phyloP scores from a whole-genome alignment of 1,139 yeast species.

The Tardiomyces depauwii region DNA sequence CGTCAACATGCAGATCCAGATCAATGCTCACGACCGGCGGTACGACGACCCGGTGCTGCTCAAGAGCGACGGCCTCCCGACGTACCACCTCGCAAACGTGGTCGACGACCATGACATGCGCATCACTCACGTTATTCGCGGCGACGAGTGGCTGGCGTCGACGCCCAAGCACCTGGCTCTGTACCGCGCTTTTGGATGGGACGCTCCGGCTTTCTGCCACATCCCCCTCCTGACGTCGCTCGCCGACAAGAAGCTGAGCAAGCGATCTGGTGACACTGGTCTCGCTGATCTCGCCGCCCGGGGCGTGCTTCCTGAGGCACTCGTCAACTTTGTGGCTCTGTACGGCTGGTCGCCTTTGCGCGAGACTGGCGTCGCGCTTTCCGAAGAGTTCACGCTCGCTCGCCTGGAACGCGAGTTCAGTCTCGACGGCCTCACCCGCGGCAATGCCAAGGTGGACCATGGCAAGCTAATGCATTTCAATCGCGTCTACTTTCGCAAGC shows the following conservation, averaged over 20 bases:
- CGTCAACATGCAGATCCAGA: conserved; percentile 69
- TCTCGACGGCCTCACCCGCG: conserved; percentile 68
- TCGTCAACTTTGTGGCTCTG: conserved; percentile 75
- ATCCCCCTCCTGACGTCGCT: conserved; percentile 74
- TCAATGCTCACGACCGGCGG: conserved; percentile 54
- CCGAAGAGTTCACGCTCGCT: conserved; percentile 49
- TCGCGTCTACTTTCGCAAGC: conserved; percentile 40
- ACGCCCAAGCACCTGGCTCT: conserved; percentile 91
- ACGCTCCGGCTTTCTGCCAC: conserved; percentile 71
- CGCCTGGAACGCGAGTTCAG: conserved; percentile 42
- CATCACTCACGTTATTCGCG: conserved; percentile 88
- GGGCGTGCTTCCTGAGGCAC: conserved; percentile 77
- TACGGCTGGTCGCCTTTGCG: conserved; percentile 92
- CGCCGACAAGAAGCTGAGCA: conserved; percentile 71
- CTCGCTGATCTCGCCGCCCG: conserved; percentile 15
- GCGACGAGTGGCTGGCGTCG: conserved; percentile 96
- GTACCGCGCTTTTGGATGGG: conserved; percentile 82
- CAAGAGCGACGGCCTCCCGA: conserved; percentile 89
- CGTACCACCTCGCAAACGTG: conserved; percentile 93
- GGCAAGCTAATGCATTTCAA: conserved; percentile 67
- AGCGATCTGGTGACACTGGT: conserved; percentile 75
- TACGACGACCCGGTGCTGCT: conserved; percentile 83
- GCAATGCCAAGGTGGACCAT: conserved; percentile 85
- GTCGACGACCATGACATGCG: conserved; percentile 90
- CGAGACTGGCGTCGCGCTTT: conserved; percentile 34